Base-by-base conservation (phyloP, 495 filamentous ascomycete genomes). In the Penicillium macrosclerotiorum region DNA sequence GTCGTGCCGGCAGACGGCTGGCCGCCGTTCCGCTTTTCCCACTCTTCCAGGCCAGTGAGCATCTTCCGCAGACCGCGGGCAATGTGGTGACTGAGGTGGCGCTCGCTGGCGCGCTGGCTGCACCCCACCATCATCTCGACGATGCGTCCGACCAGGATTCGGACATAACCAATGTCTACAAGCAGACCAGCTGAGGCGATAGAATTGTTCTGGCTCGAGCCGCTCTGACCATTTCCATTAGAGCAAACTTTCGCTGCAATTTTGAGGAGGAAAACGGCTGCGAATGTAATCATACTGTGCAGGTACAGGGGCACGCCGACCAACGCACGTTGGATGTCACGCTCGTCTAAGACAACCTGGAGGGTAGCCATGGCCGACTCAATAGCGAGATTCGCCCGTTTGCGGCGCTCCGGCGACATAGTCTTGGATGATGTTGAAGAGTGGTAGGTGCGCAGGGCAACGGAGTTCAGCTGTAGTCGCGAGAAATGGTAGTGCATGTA, bases 271-370 rank as follows among this genome's bases (percentile, higher is more conserved):
- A 80, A 80, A 3, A 80, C 76, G 6, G 68, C 71, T 2, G 77
- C 77, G 49, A 78, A 79, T 0, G 76, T 75, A 37, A 79, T 78
- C 76, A 79, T 80, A 47, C 73, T 74, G 59, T 79, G 73, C 8
- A 78, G 64, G 47, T 79, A 80, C 11, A 75, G 54, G 18, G 76
- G 76, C 3, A 78, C 71, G 8, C 76, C 77, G 30, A 77, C 73
- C 33, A 80, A 57, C 7, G 69, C 68, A 12, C 57, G 54, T 34
- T 75, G 72, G 13, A 80, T 73, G 40, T 79, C 75, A n/a, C 61
- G 61, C 43, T 77, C 76, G 7, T 74, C 67, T 14, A 79, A 45
- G 7, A 78, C 68, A 19, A 74, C 62, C 32, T 69, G 56, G 22
- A 80, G 64, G 24, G 75, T 78, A 14, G 67, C 62, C 20, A 74